phyloP scores from a whole-genome alignment of 371 early-diverging fungal genomes.

The Blastocladiella emersonii region DNA sequence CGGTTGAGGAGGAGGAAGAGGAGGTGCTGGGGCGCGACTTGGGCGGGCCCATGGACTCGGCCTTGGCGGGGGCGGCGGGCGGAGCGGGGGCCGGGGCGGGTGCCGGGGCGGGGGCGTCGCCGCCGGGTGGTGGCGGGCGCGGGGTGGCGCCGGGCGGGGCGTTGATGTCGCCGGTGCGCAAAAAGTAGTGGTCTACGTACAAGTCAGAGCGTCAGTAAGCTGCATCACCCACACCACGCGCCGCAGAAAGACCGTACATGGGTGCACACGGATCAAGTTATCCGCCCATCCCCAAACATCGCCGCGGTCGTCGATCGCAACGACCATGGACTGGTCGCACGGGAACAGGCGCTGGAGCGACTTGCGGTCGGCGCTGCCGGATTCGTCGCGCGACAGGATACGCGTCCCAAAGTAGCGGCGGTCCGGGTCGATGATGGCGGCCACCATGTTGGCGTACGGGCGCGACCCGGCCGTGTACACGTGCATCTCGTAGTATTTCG shows the following conservation, averaged over 20 bases:
- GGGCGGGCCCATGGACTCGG: constrained; percentile 2
- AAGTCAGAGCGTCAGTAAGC: background rate
- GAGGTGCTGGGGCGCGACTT: background rate
- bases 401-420: constrained; percentile 68
- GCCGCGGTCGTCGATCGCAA: constrained; percentile 93
- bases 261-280: constrained; percentile 73
- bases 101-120: constrained; percentile 17
- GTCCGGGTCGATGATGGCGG: constrained; percentile 76
- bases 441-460: constrained; percentile 84
- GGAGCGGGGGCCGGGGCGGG: background rate
- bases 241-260: constrained; percentile 50
- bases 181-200: constrained; percentile 67
- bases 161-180: constrained; percentile 92
- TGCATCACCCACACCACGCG: background rate
- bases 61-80: background rate
- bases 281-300: constrained; percentile 95
- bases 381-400: constrained; percentile 93
- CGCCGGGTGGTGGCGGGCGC: constrained; percentile 20
- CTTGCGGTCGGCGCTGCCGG: constrained; percentile 73
- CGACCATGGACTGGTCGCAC: constrained; percentile 91
- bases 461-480: constrained; percentile 99
- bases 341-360: constrained; percentile 85
- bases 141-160: constrained; percentile 21
- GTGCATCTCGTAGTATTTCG: constrained; percentile 79
- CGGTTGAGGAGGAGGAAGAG: constrained; percentile 10